phyloP scores from a whole-genome alignment of 768 basidiomycete genomes.

The Infundibulicybe gibba region DNA sequence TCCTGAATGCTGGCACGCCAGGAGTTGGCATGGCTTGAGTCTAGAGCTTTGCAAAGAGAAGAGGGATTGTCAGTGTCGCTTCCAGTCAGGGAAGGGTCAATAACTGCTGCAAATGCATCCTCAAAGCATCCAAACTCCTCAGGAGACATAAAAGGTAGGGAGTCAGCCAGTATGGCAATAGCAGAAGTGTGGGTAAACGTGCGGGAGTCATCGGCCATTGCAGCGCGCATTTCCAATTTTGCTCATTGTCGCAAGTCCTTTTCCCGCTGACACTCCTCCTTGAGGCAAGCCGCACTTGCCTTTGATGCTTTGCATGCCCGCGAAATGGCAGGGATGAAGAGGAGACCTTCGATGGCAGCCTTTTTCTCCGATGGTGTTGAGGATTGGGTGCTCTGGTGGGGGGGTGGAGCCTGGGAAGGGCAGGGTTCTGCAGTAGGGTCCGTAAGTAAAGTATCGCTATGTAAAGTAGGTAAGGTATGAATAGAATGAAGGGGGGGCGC shows the following conservation, averaged over 20 bases:
- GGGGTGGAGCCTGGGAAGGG: too few relatives aligned
- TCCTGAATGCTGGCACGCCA: too few relatives aligned
- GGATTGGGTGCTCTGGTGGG: neutral
- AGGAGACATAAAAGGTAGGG: neutral
- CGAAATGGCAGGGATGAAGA: neutral
- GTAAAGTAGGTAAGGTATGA: too few relatives aligned
- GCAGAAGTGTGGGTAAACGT: too few relatives aligned
- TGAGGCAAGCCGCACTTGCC: neutral
- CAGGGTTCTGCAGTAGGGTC: too few relatives aligned
- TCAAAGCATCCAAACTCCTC: neutral
- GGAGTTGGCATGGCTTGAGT: conserved; percentile 13
- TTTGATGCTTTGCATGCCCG: neutral
- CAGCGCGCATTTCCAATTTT: neutral
- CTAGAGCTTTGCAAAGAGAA: conserved; percentile 16
- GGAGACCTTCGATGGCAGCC: neutral
- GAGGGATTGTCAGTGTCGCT: conserved; percentile 7
- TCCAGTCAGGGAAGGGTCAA: conserved; percentile 2
- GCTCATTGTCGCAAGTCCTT: neutral
- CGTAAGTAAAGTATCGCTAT: too few relatives aligned
- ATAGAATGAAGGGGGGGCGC: too few relatives aligned
- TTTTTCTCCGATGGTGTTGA: neutral
- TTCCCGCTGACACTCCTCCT: neutral
- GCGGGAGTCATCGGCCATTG: too few relatives aligned
- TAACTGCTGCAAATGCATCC: neutral
- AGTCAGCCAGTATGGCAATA: neutral